Base-by-base conservation (phyloP, 31 red algal genomes). In the Endocladia muricata region DNA sequence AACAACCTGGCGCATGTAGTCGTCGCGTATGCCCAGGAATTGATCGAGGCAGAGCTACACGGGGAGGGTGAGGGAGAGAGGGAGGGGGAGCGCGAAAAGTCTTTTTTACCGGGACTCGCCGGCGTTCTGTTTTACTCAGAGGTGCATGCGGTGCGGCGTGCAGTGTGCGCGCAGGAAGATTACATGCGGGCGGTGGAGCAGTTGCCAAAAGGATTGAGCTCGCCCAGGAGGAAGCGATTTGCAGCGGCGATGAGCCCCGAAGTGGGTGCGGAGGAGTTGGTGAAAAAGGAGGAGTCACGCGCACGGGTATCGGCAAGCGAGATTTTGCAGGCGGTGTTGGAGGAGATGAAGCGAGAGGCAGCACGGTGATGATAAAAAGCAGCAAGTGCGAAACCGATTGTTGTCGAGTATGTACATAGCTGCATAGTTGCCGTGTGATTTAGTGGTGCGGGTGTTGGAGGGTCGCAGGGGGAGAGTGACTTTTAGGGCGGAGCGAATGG, bases 111-210 rank as follows among this genome's bases (percentile, higher is more conserved):
- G 34, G 56, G 73, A 13, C 71, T 92, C 13, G 42, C 19, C 15
- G 81, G 51, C 55, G 47, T 92, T 29, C 54, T 92, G 39, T 92
- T 84, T 55, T 92, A 79, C 39, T 76, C 61, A 6, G 88, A 92
- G 74, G 88, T 74, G 32, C 79, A 92, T 33, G 80, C 76, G 9
- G 39, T 92, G 52, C 73, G 58, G n/a, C 21, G 35, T 19, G 57
- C 74, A 31, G 36, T 92, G 1, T 57, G 66, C n/a, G 1, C 36
- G 4, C 67, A 76, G 31, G 60, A 13, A 2, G 88, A 92, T 33
- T 73, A 55, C 37, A 15, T 75, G 3, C 36, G 47, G 43, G 71
- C 80, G n/a, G 49, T 79, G 19, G 55, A 49, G 9, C 29, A 64
- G 25, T 23, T 85, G 1, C 85, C 85, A n/a, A 15, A 41, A 2